Conservation (phyloP, 1,139 yeast species). For the Torulaspora globosa region DNA sequence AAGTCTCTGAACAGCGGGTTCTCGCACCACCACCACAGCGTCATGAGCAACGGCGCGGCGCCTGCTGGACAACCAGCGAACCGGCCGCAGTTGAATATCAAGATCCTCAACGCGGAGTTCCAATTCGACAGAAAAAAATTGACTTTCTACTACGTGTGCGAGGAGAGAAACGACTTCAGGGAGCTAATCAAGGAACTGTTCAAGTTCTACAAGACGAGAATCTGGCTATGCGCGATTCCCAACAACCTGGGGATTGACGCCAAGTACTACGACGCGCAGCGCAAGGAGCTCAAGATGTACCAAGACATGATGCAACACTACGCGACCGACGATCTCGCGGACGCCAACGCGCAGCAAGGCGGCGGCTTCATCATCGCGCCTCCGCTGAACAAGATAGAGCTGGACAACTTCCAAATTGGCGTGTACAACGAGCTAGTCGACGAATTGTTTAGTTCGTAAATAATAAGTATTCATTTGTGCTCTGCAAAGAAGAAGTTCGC, state of each 20-base stretch:
- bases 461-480: conserved; percentile 38
- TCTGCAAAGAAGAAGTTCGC: conserved; percentile 79
- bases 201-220: conserved; percentile 90
- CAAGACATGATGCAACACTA: conserved; percentile 34
- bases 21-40: conserved; percentile 12
- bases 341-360: conserved; percentile 22
- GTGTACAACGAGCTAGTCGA: conserved; percentile 38
- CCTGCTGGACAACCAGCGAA: conserved; percentile 4
- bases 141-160: conserved; percentile 73
- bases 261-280: conserved; percentile 31
- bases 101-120: conserved; percentile 73
- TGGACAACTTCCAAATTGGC: conserved; percentile 37
- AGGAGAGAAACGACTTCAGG: conserved; percentile 84
- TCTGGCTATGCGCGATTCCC: conserved; percentile 91
- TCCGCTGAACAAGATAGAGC: conserved; percentile 27
- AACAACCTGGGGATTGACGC: conserved; percentile 34
- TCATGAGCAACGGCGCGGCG: conserved; percentile 2
- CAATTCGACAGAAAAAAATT: conserved; percentile 93
- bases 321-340: conserved; percentile 27
- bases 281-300: conserved; percentile 30
- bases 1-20: conserved; percentile 30
- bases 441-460: conserved; percentile 21
- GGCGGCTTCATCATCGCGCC: conserved; percentile 31
- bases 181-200: conserved; percentile 88
- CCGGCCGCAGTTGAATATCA: conserved; percentile 39